Conservation (phyloP, 1,284 basidiomycete genomes). For the Trichosporon asahii region DNA sequence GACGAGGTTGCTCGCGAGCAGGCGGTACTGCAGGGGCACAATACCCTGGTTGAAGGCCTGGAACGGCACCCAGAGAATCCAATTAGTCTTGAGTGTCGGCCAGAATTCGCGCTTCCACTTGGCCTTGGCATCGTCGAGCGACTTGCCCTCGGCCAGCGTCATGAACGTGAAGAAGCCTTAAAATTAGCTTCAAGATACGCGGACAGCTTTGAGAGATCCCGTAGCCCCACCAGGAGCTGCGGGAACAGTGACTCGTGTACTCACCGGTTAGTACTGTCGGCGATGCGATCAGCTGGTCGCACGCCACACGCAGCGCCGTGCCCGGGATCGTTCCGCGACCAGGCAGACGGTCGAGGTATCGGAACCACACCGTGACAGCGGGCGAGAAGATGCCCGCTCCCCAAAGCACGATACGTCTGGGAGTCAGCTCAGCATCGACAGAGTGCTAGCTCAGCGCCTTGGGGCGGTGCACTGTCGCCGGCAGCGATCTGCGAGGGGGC, state of each 20-base stretch:
- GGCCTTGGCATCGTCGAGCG: slow-evolving; percentile 44
- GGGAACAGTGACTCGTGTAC: slow-evolving; percentile 12
- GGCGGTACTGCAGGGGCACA: slow-evolving; percentile 52
- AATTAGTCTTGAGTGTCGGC: slow-evolving; percentile 48
- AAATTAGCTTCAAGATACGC: too few species aligned
- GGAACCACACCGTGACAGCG: slow-evolving; percentile 50
- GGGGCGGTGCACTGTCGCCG: too few species aligned
- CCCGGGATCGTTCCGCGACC: slow-evolving; percentile 39
- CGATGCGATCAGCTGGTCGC: slow-evolving; percentile 54
- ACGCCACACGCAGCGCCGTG: slow-evolving; percentile 42
- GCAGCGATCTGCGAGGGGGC: too few species aligned
- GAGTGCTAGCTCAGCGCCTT: too few species aligned
- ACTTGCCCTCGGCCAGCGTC: slow-evolving; percentile 53
- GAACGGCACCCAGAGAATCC: slow-evolving; percentile 51
- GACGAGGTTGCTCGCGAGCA: slow-evolving; percentile 52
- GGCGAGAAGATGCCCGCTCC: slow-evolving; percentile 53
- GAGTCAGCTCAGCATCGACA: background rate
- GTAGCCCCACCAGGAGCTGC: background rate
- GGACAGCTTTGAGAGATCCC: too few species aligned
- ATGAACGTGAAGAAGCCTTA: slow-evolving; percentile 54
- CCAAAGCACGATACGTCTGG: slow-evolving; percentile 51
- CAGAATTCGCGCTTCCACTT: slow-evolving; percentile 47
- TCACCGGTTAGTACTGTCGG: slow-evolving; percentile 47
- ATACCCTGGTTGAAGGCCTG: slow-evolving; percentile 49
- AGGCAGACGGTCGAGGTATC: slow-evolving; percentile 42